These are phyloP conservation scores for Taphrina deformans DNA, from an alignment of 1,139 yeast genomes.

Conservation along the genomic window DNA sequence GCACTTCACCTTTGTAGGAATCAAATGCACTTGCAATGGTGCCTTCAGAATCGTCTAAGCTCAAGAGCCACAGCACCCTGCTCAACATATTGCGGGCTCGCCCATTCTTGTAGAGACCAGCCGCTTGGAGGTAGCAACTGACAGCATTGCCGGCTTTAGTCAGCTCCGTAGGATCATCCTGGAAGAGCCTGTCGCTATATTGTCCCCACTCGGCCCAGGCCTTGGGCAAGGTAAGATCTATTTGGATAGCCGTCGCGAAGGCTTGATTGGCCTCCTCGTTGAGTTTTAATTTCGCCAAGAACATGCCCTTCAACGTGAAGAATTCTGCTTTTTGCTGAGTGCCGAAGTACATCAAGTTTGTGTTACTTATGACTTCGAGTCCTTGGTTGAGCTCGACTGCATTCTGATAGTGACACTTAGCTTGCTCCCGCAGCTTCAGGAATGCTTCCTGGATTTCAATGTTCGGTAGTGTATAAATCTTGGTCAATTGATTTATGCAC, in stretches of 20 bases:
- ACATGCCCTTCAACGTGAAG: conserved; percentile 96
- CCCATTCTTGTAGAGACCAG: conserved; percentile 89
- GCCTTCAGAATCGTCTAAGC: conserved; percentile 83
- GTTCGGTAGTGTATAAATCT: conserved; percentile 92
- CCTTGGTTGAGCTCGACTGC: conserved; percentile 87
- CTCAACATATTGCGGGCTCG: conserved; percentile 86
- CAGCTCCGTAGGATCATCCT: conserved; percentile 79
- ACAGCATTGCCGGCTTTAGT: conserved; percentile 90
- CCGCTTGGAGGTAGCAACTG: conserved; percentile 94
- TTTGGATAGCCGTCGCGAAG: conserved; percentile 95
- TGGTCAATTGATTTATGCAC: conserved; percentile 85
- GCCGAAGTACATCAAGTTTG: conserved; percentile 92
- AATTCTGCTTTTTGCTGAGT: conserved; percentile 98
- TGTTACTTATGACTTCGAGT: conserved; percentile 91
- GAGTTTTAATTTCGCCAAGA: conserved; percentile 82
- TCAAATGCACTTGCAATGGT: conserved; percentile 85
- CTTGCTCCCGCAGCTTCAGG: conserved; percentile 91
- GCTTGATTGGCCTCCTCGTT: conserved; percentile 97
- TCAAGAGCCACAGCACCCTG: conserved; percentile 87
- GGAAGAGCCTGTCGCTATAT: conserved; percentile 84
- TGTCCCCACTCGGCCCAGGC: conserved; percentile 99
- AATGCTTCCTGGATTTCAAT: conserved; percentile 98
- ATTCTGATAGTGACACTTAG: conserved; percentile 93
- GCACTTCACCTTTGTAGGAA: conserved; percentile 90
- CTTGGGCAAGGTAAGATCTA: conserved; percentile 87